These are phyloP conservation scores for Yarrowia keelungensis DNA, from an alignment of 805 yeast species.

Conservation along the genomic window DNA sequence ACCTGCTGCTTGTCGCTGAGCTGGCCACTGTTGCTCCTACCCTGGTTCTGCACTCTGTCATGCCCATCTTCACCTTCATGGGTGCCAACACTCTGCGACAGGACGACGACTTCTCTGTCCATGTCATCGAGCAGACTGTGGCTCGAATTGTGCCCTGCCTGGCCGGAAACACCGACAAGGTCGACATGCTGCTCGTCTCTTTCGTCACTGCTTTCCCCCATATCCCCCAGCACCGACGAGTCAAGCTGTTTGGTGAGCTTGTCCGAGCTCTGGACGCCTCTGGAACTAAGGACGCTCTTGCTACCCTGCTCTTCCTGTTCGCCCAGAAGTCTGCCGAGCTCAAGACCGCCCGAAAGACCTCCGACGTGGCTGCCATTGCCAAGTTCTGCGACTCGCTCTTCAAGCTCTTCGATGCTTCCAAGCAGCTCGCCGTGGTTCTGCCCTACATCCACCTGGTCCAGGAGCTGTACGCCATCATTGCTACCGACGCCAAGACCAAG, in stretches of 20 bases:
- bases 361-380: slow-evolving; percentile 27
- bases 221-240: slow-evolving; percentile 96
- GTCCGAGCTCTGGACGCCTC: slow-evolving; percentile 73
- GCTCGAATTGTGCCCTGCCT: slow-evolving; percentile 90
- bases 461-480: slow-evolving; percentile 27
- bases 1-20: slow-evolving; percentile 83
- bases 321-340: slow-evolving; percentile 76
- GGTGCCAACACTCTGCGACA: slow-evolving; percentile 97
- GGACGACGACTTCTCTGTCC: slow-evolving; percentile 93
- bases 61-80: slow-evolving; percentile 99
- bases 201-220: slow-evolving; percentile 95
- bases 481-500: slow-evolving; percentile 47
- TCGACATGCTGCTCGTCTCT: slow-evolving; percentile 83
- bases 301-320: slow-evolving; percentile 74
- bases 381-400: slow-evolving; percentile 46
- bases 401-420: slow-evolving; percentile 68
- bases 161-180: slow-evolving; percentile 55
- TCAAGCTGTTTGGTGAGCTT: slow-evolving; percentile 79
- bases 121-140: slow-evolving; percentile 91
- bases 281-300: slow-evolving; percentile 59
- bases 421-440: slow-evolving; percentile 54
- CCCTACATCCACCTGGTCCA: slow-evolving; percentile 43
- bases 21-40: slow-evolving; percentile 91
- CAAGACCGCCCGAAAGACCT: slow-evolving; percentile 59
- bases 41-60: slow-evolving; percentile 88